Evolutionary conservation across 139 green algal genomes (phyloP), one percentile per base, ranked within the genome.

Genomic region (Mesotaenium endlicherianum): DNA sequence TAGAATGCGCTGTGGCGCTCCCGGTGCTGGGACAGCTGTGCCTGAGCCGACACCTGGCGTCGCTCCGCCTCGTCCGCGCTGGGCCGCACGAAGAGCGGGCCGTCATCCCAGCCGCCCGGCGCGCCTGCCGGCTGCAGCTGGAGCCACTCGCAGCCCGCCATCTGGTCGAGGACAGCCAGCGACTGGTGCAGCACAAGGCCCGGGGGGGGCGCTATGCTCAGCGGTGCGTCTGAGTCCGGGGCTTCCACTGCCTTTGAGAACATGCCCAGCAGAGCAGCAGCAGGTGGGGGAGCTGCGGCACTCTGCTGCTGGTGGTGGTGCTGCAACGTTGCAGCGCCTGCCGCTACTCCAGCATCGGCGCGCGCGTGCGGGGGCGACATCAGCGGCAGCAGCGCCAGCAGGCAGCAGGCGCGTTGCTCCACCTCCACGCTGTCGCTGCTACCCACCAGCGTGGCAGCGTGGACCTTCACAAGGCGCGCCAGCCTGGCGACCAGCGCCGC

Each of bases 391-490:
- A 72, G 8, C 17, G 11, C 60, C 8, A 72, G 60, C 8, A 72
- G 36, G 60, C 43, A 47, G 60, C 60, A 40, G 6, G 43, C 60
- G 8, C 60, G 6, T 14, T 72, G 36, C 60, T 72, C 36, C 8
- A 11, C 60, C 11, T 72, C 60, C 60, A 72, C 70, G 11, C 70
- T 79, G 8, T 76, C 70, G 20, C 43, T 67, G 5, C 42, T 70
- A 6, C 5, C 47, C 70, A 75, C 11, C 8, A 75, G 8, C 11
- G 8, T 76, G 31, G 6, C 5, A 30, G 70, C n/a, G n/a, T n/a
- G n/a, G n/a, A n/a, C n/a, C n/a, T n/a, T n/a, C n/a, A n/a, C n/a
- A n/a, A n/a, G n/a, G n/a, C n/a, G n/a, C n/a, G n/a, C n/a, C n/a
- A n/a, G n/a, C n/a, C n/a, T n/a, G n/a, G n/a, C n/a, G n/a, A n/a